Evolutionary conservation across 177 flowering plant species (phyloP).

Genomic region (Vitis hybrid): DNA sequence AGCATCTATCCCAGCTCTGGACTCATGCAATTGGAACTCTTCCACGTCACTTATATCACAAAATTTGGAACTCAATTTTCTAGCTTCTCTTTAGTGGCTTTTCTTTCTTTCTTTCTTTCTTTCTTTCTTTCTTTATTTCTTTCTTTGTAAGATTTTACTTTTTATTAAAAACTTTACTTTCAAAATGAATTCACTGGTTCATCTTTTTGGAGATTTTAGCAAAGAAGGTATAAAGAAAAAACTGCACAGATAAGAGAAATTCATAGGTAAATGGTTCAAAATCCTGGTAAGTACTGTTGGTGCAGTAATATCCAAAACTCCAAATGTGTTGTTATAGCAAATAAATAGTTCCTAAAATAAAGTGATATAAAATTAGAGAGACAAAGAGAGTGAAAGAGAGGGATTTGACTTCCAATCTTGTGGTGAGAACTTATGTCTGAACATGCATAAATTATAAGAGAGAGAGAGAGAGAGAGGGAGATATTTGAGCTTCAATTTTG

Average conservation of each 20-base stretch:
- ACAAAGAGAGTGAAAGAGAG: too few species aligned
- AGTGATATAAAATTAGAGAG: neutral
- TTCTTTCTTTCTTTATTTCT: neutral
- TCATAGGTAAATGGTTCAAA: neutral
- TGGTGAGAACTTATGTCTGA: too few species aligned
- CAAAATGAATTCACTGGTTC: neutral
- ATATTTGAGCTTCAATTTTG: too few species aligned
- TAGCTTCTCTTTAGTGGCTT: neutral
- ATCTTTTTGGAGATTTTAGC: neutral
- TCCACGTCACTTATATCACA: too few species aligned
- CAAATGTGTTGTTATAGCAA: neutral
- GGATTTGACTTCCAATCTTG: too few species aligned
- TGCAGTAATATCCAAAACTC: neutral
- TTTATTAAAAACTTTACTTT: neutral
- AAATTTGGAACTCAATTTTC: too few species aligned
- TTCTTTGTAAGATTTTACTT: neutral
- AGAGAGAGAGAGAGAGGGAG: too few species aligned
- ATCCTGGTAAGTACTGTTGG: neutral
- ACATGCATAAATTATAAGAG: too few species aligned
- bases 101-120: neutral
- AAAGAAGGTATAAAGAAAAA: neutral
- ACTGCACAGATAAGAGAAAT: neutral
- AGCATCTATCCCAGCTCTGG: too few species aligned
- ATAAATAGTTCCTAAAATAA: neutral
- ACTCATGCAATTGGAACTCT: too few species aligned